phyloP scores from a whole-genome alignment of 352 stramenopile genomes.

The Globisporangium carolinianum region DNA sequence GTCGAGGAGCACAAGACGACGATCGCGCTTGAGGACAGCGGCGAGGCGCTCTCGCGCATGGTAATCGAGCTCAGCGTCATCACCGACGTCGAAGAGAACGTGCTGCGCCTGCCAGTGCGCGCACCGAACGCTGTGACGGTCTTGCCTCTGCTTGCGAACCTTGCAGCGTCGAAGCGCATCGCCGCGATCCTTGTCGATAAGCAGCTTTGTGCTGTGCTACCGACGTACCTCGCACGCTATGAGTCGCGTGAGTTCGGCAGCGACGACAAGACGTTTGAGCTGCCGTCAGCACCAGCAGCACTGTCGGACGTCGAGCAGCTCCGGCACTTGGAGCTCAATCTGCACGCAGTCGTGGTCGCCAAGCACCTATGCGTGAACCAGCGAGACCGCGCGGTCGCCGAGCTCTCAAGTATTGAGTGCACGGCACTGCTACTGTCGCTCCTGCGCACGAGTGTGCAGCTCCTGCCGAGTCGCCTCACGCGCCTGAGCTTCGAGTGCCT shows the following conservation, averaged over 20 bases:
- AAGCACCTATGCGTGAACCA: constrained; percentile 28
- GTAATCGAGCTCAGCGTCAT: constrained; percentile 35
- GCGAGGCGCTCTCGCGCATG: constrained; percentile 39
- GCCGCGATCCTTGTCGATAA: constrained; percentile 51
- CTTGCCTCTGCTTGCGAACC: constrained; percentile 29
- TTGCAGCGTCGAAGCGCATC: constrained; percentile 34
- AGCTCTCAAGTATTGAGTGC: constrained; percentile 35
- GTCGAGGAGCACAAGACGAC: constrained; percentile 77
- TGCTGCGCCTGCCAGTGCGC: constrained; percentile 12
- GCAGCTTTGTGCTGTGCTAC: constrained; percentile 34
- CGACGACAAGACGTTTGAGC: neutral
- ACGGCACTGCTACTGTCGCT: constrained; percentile 28
- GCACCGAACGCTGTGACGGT: constrained; percentile 37
- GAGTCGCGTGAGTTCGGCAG: constrained; percentile 1
- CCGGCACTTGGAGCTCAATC: constrained; percentile 13
- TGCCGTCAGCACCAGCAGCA: neutral
- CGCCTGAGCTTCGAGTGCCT: constrained; percentile 28
- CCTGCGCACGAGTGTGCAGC: constrained; percentile 18
- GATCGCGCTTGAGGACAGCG: constrained; percentile 64
- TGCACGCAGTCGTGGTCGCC: constrained; percentile 12
- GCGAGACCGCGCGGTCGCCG: constrained; percentile 22
- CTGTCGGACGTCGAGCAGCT: neutral
- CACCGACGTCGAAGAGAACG: constrained; percentile 16
- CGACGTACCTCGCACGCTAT: constrained; percentile 27
- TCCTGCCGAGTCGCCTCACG: neutral